Base-by-base conservation (phyloP, 306 rosid species). In the Aeschynomene evenia region DNA sequence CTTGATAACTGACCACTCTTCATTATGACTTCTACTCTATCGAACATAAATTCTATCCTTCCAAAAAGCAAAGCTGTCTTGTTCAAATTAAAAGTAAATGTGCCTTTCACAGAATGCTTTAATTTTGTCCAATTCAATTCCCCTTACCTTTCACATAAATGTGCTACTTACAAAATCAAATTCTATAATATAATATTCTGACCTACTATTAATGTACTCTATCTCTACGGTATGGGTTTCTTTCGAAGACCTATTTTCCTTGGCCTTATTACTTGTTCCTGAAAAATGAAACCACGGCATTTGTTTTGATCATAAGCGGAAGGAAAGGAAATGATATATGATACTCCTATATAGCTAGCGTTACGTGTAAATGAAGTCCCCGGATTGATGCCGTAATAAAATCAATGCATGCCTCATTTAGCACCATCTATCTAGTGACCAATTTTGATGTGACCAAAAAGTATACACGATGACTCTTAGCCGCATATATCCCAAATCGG, bases 311-410 rank as follows among this genome's bases (percentile, higher is more conserved):
- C 63, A 18, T 63, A 53, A 77, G 59, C 19, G 1, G 55, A 64
- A 55, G 46, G 29, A 28, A 63, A 55, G 43, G 51, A 43, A n/a
- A n/a, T n/a, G n/a, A n/a, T n/a, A n/a, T n/a, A n/a, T n/a, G n/a
- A n/a, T n/a, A n/a, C n/a, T n/a, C n/a, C n/a, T n/a, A n/a, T n/a
- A n/a, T n/a, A n/a, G n/a, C n/a, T 51, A 29, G 53, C 11, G 67
- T 78, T 70, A 37, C 82, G 73, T 71, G 69, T 36, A 43, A 49
- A 36, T 56, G 64, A 71, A 64, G 75, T 53, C 63, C 78, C 76
- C 1, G 1, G 36, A 43, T 52, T 67, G 65, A 66, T 72, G 82
- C 70, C 63, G 8, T 1, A 62, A 67, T 23, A 73, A n/a, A 15
- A 73, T 68, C 63, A 60, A 67, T 15, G 50, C 33, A 59, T 52